Evolutionary conservation across 352 stramenopile species (phyloP), one percentile per base, ranked within the genome.

Genomic region (Pythium phragmiticola): DNA sequence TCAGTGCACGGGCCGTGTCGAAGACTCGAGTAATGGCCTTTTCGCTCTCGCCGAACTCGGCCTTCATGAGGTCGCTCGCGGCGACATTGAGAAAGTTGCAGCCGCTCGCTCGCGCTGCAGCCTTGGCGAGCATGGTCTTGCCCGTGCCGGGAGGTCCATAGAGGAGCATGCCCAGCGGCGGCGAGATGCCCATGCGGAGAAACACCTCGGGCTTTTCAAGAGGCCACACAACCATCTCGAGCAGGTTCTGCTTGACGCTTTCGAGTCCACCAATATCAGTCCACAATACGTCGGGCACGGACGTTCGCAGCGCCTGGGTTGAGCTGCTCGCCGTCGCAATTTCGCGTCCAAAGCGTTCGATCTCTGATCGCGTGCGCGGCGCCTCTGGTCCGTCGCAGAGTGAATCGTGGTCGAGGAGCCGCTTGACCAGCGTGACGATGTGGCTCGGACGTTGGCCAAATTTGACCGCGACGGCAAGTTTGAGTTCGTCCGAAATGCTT

Each of bases 91-190:
- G 65, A 51, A 95, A 94, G 52, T 94, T 92, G 65, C 87, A 95
- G n/a, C 81, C 73, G 33, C 83, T 93, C 8, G 83, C 87, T 7
- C 74, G 84, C 0, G 87, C 84, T 9, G 85, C 76, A 0, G 87
- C 87, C 69, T 95, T 95, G 17, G 87, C 87, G 0, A 95, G 69
- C 82, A 95, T 88, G 2, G 87, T 95, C 70, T 95, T 95, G 48
- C 87, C 87, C 21, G 87, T 95, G 17, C 87, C 87, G 26, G 87
- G 87, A 8, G 87, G 87, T 2, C 87, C 87, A 54, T 94, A 75
- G 2, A 95, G 64, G 21, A 95, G 74, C 66, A 95, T 86, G 2
- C 87, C 87, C 7, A 84, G 67, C 13, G 87, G 87, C 3, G 87
- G 84, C 9, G 83, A 78, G 41, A 95, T 94, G 5, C 85, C 85